Base-by-base conservation (phyloP, 305 asterid genomes). In the Rubia peregrina region DNA sequence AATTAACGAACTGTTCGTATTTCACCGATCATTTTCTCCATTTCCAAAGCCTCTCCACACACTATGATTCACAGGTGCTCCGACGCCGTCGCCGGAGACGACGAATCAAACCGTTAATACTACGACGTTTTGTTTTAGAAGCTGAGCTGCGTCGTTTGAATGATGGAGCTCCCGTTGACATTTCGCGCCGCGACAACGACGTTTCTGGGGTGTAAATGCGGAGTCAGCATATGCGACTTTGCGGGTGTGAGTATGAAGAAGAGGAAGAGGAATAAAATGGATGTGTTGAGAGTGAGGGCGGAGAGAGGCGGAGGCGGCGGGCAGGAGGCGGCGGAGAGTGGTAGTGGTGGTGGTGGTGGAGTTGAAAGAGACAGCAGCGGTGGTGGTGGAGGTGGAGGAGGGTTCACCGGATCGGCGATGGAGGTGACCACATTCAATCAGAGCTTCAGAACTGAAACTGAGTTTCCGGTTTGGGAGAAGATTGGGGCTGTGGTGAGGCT, bases 401-500 rank as follows among this genome's bases (percentile, higher is more conserved):
- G 85, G 73, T 85, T 74, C 73, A 70, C 87, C 21, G 88, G 86
- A 6, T 70, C 96, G 5, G 84, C 85, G 22, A 87, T 92, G 98
- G 96, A 92, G 84, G 97, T 90, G 36, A 87, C 88, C 60, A 90
- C 96, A 71, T 88, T 92, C 65, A 90, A 90, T 74, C 93, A 86
- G 78, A 84, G 87, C 22, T 80, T 87, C 79, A 70, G 67, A 57
- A 73, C 77, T 65, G 93, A 88, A 73, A 82, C 89, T 48, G 87
- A 92, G 7, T 86, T 92, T 62, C 89, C 93, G 0, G 86, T 88
- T 30, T 92, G 98, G 97, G 97, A 92, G 1, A 90, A 88, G 83
- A 92, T 92, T 76, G 97, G 98, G 61, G 96, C 97, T 77, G 71
- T 90, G 75, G 96, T 92, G 49, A 84, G 98, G 65, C 93, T 92